A percentile compares a stretch with the other conserved stretches of the same genome.
Evolutionary conservation across 2,329 filamentous ascomycete species (phyloP).

Genomic region (Scolecobasidium constrictum): DNA sequence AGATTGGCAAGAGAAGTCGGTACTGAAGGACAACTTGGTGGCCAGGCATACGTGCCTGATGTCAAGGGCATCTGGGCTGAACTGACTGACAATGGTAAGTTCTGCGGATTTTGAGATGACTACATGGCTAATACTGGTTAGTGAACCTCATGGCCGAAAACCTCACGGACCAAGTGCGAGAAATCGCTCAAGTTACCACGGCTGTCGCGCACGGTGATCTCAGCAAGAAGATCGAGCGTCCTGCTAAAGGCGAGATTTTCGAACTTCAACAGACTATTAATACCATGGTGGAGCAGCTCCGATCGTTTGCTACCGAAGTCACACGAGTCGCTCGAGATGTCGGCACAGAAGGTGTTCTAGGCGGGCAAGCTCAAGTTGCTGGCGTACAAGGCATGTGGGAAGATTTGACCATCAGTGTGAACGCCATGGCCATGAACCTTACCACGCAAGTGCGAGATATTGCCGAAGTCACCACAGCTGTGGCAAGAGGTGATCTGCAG

Average conservation of each 20-base stretch:
- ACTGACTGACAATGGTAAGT: constrained; percentile 53
- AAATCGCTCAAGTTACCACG: constrained; percentile 93
- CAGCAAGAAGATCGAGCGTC: constrained; percentile 90
- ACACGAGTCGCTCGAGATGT: constrained; percentile 55
- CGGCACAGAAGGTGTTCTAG: constrained; percentile 52
- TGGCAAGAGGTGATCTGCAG: constrained; percentile 40
- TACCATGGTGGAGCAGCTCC: constrained; percentile 56
- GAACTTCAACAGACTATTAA: constrained; percentile 85
- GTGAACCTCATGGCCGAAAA: constrained; percentile 99
- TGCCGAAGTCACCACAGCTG: constrained; percentile 41
- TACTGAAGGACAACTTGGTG: constrained; percentile 86
- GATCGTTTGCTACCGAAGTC: constrained; percentile 54
- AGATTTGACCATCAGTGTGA: constrained; percentile 47
- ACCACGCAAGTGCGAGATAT: constrained; percentile 44
- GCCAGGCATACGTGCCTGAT: constrained; percentile 85
- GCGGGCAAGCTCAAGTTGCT: constrained; percentile 53
- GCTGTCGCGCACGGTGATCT: constrained; percentile 90
- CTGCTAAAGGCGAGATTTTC: constrained; percentile 86
- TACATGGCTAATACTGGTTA: constrained; percentile 22
- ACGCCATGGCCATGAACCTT: constrained; percentile 43
- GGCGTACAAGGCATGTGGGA: constrained; percentile 58
- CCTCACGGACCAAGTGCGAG: constrained; percentile 90
- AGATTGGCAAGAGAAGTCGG: constrained; percentile 91
- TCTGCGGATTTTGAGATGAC: constrained; percentile 11
- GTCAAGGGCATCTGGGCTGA: constrained; percentile 98